Evolutionary conservation across 352 stramenopile genomes (phyloP).

Genomic region (Phytophthora pistaciae): DNA sequence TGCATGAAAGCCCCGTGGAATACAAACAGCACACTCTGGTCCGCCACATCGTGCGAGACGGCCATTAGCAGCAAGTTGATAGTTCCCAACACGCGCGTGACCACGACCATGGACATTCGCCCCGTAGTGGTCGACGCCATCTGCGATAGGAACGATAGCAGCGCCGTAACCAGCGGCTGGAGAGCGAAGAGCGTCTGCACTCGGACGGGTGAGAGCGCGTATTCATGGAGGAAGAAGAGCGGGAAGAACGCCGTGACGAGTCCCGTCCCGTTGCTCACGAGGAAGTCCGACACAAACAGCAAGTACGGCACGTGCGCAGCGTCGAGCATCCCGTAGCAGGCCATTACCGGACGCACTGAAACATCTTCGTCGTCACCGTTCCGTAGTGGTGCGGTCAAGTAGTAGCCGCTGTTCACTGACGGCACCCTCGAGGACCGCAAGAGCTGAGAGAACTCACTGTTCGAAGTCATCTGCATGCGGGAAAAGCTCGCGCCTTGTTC

Average conservation of each 20-base stretch:
- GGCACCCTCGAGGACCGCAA: slow-evolving; percentile 23
- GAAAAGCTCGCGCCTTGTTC: slow-evolving; percentile 10
- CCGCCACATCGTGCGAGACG: slow-evolving; percentile 29
- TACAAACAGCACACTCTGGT: slow-evolving; percentile 63
- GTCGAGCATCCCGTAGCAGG: slow-evolving; percentile 45
- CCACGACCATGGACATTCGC: slow-evolving; percentile 69
- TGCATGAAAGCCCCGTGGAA: slow-evolving; percentile 62
- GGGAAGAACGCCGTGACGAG: slow-evolving; percentile 70
- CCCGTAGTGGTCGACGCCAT: slow-evolving; percentile 39
- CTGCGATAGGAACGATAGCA: slow-evolving; percentile 60
- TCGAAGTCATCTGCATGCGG: slow-evolving; percentile 8
- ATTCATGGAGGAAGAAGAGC: slow-evolving; percentile 74
- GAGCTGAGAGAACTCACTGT: slow-evolving; percentile 48
- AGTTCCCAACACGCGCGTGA: slow-evolving; percentile 46
- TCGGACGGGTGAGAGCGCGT: slow-evolving; percentile 56
- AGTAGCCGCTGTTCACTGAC: slow-evolving; percentile 22
- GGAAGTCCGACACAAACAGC: slow-evolving; percentile 73
- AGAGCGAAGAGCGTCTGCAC: slow-evolving; percentile 67
- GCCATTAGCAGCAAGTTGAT: slow-evolving; percentile 62
- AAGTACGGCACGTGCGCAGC: slow-evolving; percentile 63
- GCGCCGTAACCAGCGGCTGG: slow-evolving; percentile 56
- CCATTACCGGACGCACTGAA: slow-evolving; percentile 7
- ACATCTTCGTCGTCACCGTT: slow-evolving; percentile 19
- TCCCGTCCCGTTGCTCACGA: slow-evolving; percentile 72
- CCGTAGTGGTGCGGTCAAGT: slow-evolving; percentile 11